Base-by-base conservation (phyloP, 2,329 filamentous ascomycete genomes). In the Diaporthe helianthi region DNA sequence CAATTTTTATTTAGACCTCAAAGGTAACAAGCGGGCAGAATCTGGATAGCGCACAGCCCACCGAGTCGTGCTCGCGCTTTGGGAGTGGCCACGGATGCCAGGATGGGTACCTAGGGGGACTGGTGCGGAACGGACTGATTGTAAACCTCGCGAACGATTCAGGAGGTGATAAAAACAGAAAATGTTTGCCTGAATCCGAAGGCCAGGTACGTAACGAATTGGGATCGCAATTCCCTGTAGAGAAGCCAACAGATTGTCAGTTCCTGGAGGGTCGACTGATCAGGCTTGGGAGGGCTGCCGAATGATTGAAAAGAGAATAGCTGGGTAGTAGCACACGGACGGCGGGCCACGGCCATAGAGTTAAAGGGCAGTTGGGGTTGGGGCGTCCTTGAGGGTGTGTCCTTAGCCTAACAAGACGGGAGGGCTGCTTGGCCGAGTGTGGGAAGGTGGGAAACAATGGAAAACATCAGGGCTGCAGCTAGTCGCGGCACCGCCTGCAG, bases 301-400 rank as follows among this genome's bases (percentile, higher is more conserved):
- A 81, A 80, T 82, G 82, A 74, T 79, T 82, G 80, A 83, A 83
- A 83, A 82, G 80, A 83, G 82, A 78, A 83, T 83, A 83, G 81
- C 78, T 80, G 82, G 80, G 79, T 82, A 78, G 82, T 83, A 82
- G 80, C 80, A 83, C 80, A 78, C 79, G 79, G 79, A 77, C 79
- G 80, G 79, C 78, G 79, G 76, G 79, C 76, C 79, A 80, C 76
- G 76, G 76, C 78, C 77, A 78, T 75, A 79, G 76, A 78, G 77
- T 79, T 81, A 75, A 77, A 76, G 78, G 77, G 75, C 74, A 58
- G 36, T 41, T 41, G 74, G 74, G 75, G 75, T 74, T 74, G 71
- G 74, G 73, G 71, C 72, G 74, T 72, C 73, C 70, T 67, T 54
- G 61, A 63, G 54, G 70, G 55, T 15, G 49, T 70, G 70, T 66